Evolutionary conservation across 139 green algal genomes (phyloP).

Genomic region (Chlamydomonas incerta): DNA sequence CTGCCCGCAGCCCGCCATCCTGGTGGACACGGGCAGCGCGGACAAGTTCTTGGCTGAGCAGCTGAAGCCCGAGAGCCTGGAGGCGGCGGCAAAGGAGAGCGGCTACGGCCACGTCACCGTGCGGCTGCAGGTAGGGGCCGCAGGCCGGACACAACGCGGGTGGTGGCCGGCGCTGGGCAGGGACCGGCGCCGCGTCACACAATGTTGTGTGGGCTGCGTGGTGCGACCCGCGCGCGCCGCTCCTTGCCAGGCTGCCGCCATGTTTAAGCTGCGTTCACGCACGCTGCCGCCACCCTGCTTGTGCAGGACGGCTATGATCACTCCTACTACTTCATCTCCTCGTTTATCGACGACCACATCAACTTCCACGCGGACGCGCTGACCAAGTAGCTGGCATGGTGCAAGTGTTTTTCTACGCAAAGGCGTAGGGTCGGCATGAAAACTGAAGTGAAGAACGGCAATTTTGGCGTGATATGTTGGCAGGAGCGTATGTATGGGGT

Average conservation of each 20-base stretch:
- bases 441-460: too few species aligned
- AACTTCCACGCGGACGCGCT: slow-evolving; percentile 82
- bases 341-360: slow-evolving; percentile 95
- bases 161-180: neutral
- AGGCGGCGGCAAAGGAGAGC: slow-evolving; percentile 69
- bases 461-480: too few species aligned
- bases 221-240: too few species aligned
- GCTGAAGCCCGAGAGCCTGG: slow-evolving; percentile 83
- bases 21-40: slow-evolving; percentile 76
- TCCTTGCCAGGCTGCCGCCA: too few species aligned
- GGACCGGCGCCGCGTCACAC: too few species aligned
- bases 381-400: neutral
- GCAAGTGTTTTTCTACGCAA: too few species aligned
- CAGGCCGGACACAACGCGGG: neutral
- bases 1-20: neutral
- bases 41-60: slow-evolving; percentile 92
- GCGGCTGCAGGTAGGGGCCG: slow-evolving; percentile 75
- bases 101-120: slow-evolving; percentile 62
- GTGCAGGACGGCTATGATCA: slow-evolving; percentile 94
- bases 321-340: slow-evolving; percentile 95
- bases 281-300: neutral
- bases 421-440: too few species aligned
- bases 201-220: too few species aligned
- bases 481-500: too few species aligned
- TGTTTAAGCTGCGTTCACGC: too few species aligned